Conservation (phyloP, 2,329 filamentous ascomycete species). For the Hymenoscyphus scutula region DNA sequence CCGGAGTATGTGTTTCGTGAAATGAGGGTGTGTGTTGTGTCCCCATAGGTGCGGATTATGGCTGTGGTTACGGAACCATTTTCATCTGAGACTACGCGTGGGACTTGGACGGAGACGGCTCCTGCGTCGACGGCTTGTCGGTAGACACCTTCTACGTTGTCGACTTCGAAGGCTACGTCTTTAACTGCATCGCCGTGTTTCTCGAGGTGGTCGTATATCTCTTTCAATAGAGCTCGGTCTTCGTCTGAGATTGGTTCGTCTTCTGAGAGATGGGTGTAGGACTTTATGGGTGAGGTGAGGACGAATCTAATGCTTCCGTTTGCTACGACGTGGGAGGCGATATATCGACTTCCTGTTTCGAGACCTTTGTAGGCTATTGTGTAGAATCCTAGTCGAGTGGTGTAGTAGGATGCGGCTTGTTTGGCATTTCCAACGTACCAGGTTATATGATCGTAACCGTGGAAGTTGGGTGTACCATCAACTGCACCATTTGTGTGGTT, state of each 20-base stretch:
- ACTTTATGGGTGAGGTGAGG: conserved; percentile 77
- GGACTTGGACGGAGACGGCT: conserved; percentile 60
- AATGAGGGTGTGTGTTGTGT: conserved; percentile 92
- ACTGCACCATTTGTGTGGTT: conserved; percentile 54
- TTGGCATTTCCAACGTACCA: conserved; percentile 98
- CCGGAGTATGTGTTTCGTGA: conserved; percentile 69
- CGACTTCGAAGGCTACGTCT: conserved; percentile 93
- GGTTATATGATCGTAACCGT: conserved; percentile 87
- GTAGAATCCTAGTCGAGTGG: conserved; percentile 81
- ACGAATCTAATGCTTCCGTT: conserved; percentile 79
- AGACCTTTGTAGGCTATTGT: conserved; percentile 81
- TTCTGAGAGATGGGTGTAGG: conserved; percentile 49
- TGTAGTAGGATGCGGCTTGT: conserved; percentile 88
- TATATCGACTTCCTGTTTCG: conserved; percentile 78
- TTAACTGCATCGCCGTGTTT: conserved; percentile 91
- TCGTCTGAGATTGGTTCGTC: conserved; percentile 61
- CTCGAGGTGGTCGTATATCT: conserved; percentile 81
- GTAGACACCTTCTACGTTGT: conserved; percentile 81
- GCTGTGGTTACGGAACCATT: conserved; percentile 69
- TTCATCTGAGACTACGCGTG: conserved; percentile 54
- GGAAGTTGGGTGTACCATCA: conserved; percentile 58
- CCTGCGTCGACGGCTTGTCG: conserved; percentile 65
- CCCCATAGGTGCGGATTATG: conserved; percentile 86
- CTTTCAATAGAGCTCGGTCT: conserved; percentile 64
- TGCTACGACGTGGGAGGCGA: conserved; percentile 80